Evolutionary conservation across 139 green algal species (phyloP).

Genomic region (Haematococcus lacustris): DNA sequence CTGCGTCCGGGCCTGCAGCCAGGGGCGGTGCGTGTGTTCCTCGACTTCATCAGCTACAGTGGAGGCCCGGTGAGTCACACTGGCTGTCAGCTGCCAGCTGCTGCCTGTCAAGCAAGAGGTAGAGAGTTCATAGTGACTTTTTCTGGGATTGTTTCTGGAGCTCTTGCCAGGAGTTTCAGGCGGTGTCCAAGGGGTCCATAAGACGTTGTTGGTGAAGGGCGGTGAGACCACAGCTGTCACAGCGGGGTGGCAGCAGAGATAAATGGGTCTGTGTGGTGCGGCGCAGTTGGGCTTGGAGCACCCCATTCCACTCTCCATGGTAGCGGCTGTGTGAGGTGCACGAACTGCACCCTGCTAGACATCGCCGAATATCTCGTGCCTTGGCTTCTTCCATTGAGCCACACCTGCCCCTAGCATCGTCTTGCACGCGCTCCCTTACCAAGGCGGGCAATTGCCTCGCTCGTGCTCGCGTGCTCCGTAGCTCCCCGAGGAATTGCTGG

Average conservation of each 20-base stretch:
- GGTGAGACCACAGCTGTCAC: no score
- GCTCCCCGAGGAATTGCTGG: constrained; percentile 84
- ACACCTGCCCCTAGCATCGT: not conserved
- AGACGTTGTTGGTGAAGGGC: no score
- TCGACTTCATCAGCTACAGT: constrained; percentile 96
- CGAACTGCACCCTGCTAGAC: no score
- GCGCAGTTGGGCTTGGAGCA: no score
- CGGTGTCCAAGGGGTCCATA: not conserved
- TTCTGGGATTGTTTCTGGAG: not conserved
- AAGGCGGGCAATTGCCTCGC: not conserved
- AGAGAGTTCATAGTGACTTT: not conserved
- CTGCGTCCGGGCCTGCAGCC: constrained; percentile 69
- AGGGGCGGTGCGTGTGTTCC: constrained; percentile 88
- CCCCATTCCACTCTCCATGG: no score
- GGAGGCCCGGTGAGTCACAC: constrained; percentile 51
- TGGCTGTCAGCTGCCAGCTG: not conserved
- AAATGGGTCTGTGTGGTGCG: no score
- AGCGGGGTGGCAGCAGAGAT: no score
- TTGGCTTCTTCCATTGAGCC: not conserved
- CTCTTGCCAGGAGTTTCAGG: not conserved
- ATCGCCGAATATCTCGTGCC: not conserved
- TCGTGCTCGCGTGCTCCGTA: not conserved
- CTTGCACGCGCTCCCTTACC: no score
- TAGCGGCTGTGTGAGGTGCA: no score
- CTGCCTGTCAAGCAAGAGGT: not conserved